Base-by-base conservation (phyloP, 352 stramenopile species). In the Globisporangium nodosum region DNA sequence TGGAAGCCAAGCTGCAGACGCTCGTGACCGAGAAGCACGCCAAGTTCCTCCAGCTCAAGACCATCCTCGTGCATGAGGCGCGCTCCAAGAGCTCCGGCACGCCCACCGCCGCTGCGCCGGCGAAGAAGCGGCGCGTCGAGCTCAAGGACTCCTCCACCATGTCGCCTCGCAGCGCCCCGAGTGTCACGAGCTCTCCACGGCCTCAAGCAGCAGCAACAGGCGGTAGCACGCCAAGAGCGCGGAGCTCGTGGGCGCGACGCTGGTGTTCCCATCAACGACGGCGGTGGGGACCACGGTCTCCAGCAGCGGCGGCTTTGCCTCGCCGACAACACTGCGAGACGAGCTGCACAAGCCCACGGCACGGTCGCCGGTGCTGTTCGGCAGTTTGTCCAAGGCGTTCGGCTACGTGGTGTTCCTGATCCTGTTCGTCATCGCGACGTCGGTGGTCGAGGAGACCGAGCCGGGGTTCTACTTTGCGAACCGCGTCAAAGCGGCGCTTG, bases 31-130 rank as follows among this genome's bases (percentile, higher is more conserved):
- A 87, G 49, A 91, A 91, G 49, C 78, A 89, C 65, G 69, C 56
- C 35, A 88, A 88, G 57, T 91, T 91, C 47, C 67, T 85, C 48
- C 66, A 85, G 55, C 70, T 91, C 0, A 91, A 91, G 54, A 75
- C 83, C 35, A 79, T 91, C 48, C 65, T 91, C 52, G 73, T 89
- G 39, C 65, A 79, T 27, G 81, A 91, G 63, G 77, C 81, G 21
- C 68, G 65, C 15, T 78, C 74, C 21, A 88, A 89, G 65, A 64
- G 45, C 54, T 31, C 40, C 40, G 35, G 30, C 30, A 45, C 11
- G 20, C 3, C 20, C 11, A n/a, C 24, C 24, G 48, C 24, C 35
- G 24, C 7, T 37, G 12, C 51, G 24, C 13, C 39, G 3, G 16
- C 50, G 11, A 77, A 77, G 58, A 82, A 78, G 27, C 48, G 27